Evolutionary conservation across 2,329 filamentous ascomycete species (phyloP).

Genomic region (Ambrosiella beaveri): DNA sequence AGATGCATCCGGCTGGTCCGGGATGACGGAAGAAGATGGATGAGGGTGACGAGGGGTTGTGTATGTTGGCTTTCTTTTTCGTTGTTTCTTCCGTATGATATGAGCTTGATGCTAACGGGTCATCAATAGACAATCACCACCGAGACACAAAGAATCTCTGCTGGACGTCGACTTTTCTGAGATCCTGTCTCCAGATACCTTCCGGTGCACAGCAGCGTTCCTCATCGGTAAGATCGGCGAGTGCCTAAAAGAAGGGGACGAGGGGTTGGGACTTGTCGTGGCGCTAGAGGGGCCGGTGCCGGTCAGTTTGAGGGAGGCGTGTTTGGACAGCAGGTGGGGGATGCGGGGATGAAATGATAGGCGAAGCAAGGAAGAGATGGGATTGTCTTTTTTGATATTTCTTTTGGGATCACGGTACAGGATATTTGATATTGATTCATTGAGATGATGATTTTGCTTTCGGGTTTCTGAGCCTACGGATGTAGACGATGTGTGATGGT

Average conservation of each 20-base stretch:
- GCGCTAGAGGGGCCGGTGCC: background rate
- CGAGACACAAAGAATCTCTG: background rate
- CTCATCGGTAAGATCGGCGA: background rate
- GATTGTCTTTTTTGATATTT: background rate
- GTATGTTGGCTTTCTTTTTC: background rate
- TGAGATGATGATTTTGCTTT: background rate
- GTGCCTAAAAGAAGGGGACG: background rate
- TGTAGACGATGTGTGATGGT: too few species aligned
- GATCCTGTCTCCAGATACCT: constrained; percentile 21
- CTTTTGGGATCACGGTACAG: constrained; percentile 1
- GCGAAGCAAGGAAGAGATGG: background rate
- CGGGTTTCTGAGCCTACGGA: background rate
- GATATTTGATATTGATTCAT: background rate
- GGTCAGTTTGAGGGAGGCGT: background rate
- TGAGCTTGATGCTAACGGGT: background rate
- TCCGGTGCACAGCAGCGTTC: constrained; percentile 12
- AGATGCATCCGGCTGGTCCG: constrained; percentile 28
- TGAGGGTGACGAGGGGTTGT: background rate
- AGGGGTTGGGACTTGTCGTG: background rate
- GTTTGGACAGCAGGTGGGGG: background rate
- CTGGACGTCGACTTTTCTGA: constrained; percentile 17
- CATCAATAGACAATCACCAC: background rate
- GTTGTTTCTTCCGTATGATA: background rate
- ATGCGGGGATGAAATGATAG: background rate
- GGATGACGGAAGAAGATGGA: background rate